Evolutionary conservation across 2,329 filamentous ascomycete genomes (phyloP).

Genomic region (Bertia moriformis): DNA sequence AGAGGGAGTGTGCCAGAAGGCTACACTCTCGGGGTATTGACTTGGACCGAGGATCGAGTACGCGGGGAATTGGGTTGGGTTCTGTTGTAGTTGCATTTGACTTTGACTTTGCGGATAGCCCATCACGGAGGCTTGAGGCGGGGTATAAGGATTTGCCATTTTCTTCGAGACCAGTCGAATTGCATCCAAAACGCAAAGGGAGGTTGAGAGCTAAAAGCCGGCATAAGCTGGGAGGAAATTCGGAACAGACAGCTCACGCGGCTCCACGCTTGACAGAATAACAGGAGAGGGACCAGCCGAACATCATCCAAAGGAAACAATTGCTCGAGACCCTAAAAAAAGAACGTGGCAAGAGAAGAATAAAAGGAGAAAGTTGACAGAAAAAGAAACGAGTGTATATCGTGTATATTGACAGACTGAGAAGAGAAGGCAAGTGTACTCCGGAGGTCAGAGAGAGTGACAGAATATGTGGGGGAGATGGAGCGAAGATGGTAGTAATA

Average conservation of each 20-base stretch:
- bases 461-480: too few species aligned
- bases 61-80: conserved; percentile 12
- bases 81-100: conserved; percentile 1
- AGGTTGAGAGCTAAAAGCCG: neutral
- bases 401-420: too few species aligned
- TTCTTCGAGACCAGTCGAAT: conserved; percentile 4
- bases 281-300: too few species aligned
- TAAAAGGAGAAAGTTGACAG: conserved; percentile 11
- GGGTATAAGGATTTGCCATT: conserved; percentile 15
- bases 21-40: conserved; percentile 21
- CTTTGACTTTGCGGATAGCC: neutral
- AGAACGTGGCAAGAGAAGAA: conserved; percentile 11
- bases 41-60: conserved; percentile 15
- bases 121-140: conserved; percentile 9
- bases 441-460: too few species aligned
- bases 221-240: neutral
- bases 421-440: too few species aligned
- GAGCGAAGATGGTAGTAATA: too few species aligned
- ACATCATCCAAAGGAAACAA: neutral
- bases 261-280: neutral
- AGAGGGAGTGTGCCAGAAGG: conserved; percentile 23
- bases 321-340: neutral
- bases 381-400: neutral
- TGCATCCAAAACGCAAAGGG: conserved; percentile 7
- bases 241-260: neutral